phyloP scores from a whole-genome alignment of 2,329 filamentous ascomycete species.

The Penicillium capsulatum region DNA sequence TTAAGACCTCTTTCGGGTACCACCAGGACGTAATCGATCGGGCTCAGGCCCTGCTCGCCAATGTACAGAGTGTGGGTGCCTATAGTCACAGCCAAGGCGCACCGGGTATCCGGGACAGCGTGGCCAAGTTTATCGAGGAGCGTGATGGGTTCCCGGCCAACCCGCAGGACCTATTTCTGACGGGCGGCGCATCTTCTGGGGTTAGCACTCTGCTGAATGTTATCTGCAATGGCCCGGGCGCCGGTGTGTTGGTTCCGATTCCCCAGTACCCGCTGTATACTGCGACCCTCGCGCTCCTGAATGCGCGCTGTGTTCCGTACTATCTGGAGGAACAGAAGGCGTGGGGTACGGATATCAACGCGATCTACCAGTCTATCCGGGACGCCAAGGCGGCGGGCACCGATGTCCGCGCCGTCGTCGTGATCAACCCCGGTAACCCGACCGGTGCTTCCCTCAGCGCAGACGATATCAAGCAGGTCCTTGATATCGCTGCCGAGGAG shows the following conservation, averaged over 20 bases:
- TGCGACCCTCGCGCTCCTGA: conserved; percentile 77
- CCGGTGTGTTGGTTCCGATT: conserved; percentile 88
- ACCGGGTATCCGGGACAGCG: conserved; percentile 77
- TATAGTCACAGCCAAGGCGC: conserved; percentile 94
- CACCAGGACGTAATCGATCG: conserved; percentile 83
- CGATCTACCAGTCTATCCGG: conserved; percentile 68
- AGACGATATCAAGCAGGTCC: conserved; percentile 75
- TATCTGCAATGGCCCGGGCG: conserved; percentile 71
- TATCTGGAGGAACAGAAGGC: conserved; percentile 79
- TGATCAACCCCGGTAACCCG: conserved; percentile 98
- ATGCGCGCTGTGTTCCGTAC: conserved; percentile 87
- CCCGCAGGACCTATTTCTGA: conserved; percentile 80
- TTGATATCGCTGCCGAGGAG: conserved; percentile 81
- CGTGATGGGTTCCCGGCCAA: conserved; percentile 86
- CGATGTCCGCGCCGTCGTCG: conserved; percentile 86
- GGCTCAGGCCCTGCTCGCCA: conserved; percentile 72
- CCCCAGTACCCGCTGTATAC: conserved; percentile 98
- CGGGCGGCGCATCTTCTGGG: conserved; percentile 84
- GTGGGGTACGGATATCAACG: conserved; percentile 84
- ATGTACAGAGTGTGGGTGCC: conserved; percentile 86
- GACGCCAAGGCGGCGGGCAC: conserved; percentile 72
- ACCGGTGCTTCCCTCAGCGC: conserved; percentile 81
- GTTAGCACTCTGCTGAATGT: conserved; percentile 91
- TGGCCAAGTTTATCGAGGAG: conserved; percentile 88
- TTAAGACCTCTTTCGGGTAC: conserved; percentile 74